Evolutionary conservation across 2,329 filamentous ascomycete genomes (phyloP), one percentile per base, ranked within the genome.

Genomic region (Orbilia blumenaviensis): DNA sequence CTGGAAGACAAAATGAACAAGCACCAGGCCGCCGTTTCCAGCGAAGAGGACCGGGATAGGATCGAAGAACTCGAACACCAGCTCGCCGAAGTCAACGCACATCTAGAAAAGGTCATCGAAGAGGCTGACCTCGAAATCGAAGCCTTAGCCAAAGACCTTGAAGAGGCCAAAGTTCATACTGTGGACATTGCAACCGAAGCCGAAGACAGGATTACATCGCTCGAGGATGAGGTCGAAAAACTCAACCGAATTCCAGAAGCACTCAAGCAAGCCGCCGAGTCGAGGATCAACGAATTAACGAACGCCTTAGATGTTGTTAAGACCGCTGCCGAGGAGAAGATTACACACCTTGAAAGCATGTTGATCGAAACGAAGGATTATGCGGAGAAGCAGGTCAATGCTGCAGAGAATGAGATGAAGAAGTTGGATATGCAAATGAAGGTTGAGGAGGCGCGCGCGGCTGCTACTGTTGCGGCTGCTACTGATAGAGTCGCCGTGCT

Each of bases 381-480:
- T 10, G 72, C 72, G 6, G 64, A 41, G 46, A 64, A 60, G 41
- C 72, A 76, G n/a, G 58, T 76, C 21, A 48, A 52, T 4, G 41
- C 23, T 1, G 72, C 72, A 8, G 72, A 76, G 18, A 61, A 52
- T 27, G 72, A 76, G 58, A 14, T 76, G 38, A 76, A 76, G 60
- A 69, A 58, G 50, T 29, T 76, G 25, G 72, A 76, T 18, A 61
- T 61, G 44, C 72, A 76, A 21, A 76, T 76, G 10, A 64, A 61
- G 14, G 72, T 76, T 2, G 72, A 76, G 23, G 72, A 76, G 14
- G 72, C 72, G 16, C 63, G 68, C 23, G 72, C 72, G 32, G 63
- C 72, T 32, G 72, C 72, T 18, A 76, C 64, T 8, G 48, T 76
- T 32, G 41, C 72, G 21, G 64, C 58, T 14, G 64, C 72, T 0